These are phyloP conservation scores for Houttuynia cordata DNA, from an alignment of 164 flowering plant species.

Conservation along the genomic window DNA sequence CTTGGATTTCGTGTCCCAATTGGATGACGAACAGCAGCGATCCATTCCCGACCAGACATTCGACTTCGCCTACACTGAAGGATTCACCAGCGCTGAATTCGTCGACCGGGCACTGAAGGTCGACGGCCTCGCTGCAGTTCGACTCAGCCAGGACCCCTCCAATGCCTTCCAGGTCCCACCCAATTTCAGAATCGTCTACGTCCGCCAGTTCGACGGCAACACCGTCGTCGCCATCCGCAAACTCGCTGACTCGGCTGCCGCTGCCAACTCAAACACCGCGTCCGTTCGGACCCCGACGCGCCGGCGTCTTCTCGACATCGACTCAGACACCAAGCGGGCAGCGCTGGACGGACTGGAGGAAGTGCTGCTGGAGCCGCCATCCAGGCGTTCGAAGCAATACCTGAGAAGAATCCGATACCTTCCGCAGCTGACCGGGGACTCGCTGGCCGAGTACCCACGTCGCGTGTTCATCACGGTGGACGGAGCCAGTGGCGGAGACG, in stretches of 20 bases:
- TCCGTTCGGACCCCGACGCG: constrained; percentile 1
- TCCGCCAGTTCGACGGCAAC: constrained; percentile 32
- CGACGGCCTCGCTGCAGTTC: constrained; percentile 40
- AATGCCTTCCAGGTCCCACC: constrained; percentile 15
- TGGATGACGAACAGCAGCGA: constrained; percentile 19
- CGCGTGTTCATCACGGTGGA: constrained; percentile 61
- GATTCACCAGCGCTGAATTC: constrained; percentile 14
- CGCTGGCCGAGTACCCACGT: constrained; percentile 48
- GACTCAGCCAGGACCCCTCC: constrained; percentile 15
- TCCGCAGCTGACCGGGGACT: constrained; percentile 52
- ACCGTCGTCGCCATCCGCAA: constrained; percentile 46
- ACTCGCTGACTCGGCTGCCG: not conserved
- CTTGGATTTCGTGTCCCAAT: constrained; percentile 8
- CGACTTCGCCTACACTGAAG: constrained; percentile 27
- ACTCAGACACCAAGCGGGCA: constrained; percentile 34
- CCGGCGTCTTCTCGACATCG: constrained; percentile 18
- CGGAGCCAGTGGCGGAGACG: constrained; percentile 7
- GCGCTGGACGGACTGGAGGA: constrained; percentile 59
- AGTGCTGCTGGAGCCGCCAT: constrained; percentile 68
- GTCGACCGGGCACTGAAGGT: constrained; percentile 34
- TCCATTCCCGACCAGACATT: constrained; percentile 20
- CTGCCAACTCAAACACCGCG: not conserved
- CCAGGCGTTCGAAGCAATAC: constrained; percentile 23
- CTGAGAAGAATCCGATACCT: constrained; percentile 42
- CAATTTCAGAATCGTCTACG: constrained; percentile 46